These are phyloP conservation scores for Dittrichia graveolens DNA, from an alignment of 129 eudicot species.

Conservation along the genomic window DNA sequence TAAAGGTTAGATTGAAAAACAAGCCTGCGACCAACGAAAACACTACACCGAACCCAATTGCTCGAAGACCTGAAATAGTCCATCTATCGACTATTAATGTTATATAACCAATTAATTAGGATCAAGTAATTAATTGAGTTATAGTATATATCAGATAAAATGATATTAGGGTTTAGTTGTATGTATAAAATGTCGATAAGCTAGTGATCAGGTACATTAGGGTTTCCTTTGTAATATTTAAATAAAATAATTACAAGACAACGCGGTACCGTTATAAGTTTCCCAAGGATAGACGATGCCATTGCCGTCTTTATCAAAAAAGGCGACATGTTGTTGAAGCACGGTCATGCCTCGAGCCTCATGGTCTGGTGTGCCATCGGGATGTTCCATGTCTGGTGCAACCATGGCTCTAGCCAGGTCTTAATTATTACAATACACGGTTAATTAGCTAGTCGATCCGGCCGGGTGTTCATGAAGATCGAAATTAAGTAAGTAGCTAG, in stretches of 20 bases:
- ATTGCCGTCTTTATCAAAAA: conserved; percentile 50
- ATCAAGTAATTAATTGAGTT: no score
- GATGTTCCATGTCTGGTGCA: conserved; percentile 46
- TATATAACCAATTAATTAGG: no score
- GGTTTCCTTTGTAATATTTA: no score
- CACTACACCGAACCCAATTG: conserved; percentile 51
- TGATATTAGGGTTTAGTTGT: no score
- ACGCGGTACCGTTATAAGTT: conserved; percentile 52
- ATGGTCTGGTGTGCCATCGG: conserved; percentile 44
- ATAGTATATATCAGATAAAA: no score
- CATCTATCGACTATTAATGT: no score
- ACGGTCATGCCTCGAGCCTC: conserved; percentile 38
- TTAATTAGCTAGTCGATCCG: no score
- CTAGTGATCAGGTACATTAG: no score
- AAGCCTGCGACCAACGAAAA: conserved; percentile 39
- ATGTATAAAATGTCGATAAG: no score
- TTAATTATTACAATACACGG: background rate
- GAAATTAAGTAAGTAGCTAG: no score
- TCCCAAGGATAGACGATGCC: conserved; percentile 69
- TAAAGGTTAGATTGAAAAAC: conserved; percentile 40
- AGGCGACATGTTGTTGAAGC: conserved; percentile 56
- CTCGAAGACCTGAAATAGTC: conserved; percentile 37
- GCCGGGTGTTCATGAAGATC: no score
- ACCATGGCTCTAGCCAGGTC: conserved; percentile 53
- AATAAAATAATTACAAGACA: no score